phyloP scores from a whole-genome alignment of 805 yeast species.

The Debaryomyces tyrocola region DNA sequence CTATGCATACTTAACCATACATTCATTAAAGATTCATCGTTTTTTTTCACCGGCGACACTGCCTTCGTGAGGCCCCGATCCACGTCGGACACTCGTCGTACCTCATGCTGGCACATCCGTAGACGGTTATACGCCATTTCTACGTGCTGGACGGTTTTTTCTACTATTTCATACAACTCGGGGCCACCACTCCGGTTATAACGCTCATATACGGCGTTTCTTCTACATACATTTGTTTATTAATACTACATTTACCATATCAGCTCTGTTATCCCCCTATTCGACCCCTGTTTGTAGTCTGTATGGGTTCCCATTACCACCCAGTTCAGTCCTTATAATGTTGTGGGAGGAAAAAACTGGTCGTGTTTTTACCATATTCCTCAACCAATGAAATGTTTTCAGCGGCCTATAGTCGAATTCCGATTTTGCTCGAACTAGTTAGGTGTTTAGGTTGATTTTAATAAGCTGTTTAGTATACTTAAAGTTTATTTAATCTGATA shows the following conservation, averaged over 20 bases:
- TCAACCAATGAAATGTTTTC: constrained; percentile 19
- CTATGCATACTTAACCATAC: not conserved
- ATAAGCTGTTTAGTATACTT: not conserved
- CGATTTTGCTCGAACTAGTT: not conserved
- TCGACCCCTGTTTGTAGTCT: too few relatives aligned
- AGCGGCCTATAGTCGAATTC: constrained; percentile 5
- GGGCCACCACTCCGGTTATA: not conserved
- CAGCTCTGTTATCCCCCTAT: too few relatives aligned
- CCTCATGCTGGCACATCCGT: too few relatives aligned
- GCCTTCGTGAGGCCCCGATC: too few relatives aligned
- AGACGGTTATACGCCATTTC: too few relatives aligned
- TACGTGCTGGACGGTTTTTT: not conserved
- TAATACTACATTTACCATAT: not conserved
- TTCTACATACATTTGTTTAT: not conserved
- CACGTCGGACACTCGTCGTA: too few relatives aligned
- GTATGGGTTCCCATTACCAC: not conserved
- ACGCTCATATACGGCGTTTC: not conserved
- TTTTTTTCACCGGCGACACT: too few relatives aligned
- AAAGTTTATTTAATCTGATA: not conserved
- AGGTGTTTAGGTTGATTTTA: not conserved
- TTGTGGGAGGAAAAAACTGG: not conserved
- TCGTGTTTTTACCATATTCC: constrained; percentile 1
- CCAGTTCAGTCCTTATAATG: not conserved
- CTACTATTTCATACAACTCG: not conserved
- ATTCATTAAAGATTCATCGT: too few relatives aligned